Evolutionary conservation across 228 moss, liverwort and hornwort species (phyloP).

Genomic region (Sphagnum magellanicum): DNA sequence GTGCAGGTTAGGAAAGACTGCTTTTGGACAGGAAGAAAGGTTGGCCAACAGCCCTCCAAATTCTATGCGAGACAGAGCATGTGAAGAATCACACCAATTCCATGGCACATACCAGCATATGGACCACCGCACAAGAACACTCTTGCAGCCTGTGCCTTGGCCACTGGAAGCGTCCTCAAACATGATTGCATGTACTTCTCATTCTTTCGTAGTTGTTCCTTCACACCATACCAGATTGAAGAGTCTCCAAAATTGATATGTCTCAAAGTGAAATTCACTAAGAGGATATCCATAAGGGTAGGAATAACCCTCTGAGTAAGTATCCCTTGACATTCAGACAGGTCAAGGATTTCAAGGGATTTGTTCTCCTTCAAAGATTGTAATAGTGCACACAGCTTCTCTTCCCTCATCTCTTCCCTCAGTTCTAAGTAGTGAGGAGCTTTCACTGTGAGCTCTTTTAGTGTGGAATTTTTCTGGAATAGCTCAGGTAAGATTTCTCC

Average conservation of each 20-base stretch:
- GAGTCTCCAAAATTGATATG: neutral
- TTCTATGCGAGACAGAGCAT: no score
- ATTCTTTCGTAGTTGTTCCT: neutral
- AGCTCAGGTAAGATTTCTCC: no score
- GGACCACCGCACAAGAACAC: slow-evolving; percentile 3
- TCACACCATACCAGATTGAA: neutral
- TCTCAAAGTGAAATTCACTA: neutral
- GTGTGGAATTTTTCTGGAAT: neutral
- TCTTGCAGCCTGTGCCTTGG: slow-evolving; percentile 4
- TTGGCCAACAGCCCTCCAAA: neutral
- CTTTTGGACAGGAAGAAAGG: neutral
- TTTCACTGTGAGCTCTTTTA: slow-evolving; percentile 1
- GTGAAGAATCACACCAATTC: no score
- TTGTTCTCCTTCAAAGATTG: neutral
- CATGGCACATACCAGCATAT: slow-evolving; percentile 3
- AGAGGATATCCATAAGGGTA: slow-evolving; percentile 1
- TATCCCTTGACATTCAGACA: neutral
- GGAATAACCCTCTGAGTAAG: neutral
- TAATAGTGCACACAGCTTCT: neutral
- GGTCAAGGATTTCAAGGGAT: neutral
- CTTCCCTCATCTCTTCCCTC: neutral
- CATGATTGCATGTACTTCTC: neutral
- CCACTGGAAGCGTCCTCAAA: no score
- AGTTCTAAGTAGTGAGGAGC: neutral
- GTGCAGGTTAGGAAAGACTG: neutral